Conservation (phyloP, 2,329 filamentous ascomycete genomes). For the Diplocarpon mali region DNA sequence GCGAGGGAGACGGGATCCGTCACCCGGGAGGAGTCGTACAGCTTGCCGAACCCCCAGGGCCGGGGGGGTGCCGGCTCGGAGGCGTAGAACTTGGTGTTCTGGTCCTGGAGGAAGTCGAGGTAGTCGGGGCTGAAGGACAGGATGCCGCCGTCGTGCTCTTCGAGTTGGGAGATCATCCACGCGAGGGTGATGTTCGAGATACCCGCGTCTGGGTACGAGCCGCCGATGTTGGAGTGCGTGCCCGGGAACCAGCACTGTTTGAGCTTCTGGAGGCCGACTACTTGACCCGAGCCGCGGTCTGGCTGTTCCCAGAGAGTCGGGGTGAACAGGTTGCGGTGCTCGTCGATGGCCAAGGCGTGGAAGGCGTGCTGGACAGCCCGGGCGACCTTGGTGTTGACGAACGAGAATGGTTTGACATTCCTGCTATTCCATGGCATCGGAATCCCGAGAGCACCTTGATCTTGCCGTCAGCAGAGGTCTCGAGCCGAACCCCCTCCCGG, state of each 20-base stretch:
- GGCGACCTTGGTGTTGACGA: conserved; percentile 33
- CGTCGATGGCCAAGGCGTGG: conserved; percentile 38
- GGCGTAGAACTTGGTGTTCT: conserved; percentile 15
- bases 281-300: neutral
- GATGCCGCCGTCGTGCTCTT: conserved; percentile 21
- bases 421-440: conserved; percentile 14
- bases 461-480: neutral
- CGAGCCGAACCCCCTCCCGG: neutral
- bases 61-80: conserved; percentile 9
- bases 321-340: conserved; percentile 31
- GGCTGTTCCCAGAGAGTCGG: conserved; percentile 30
- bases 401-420: conserved; percentile 27
- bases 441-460: conserved; percentile 17
- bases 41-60: conserved; percentile 25
- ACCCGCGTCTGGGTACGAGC: conserved; percentile 34
- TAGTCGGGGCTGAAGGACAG: conserved; percentile 28
- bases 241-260: conserved; percentile 37
- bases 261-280: conserved; percentile 23
- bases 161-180: conserved; percentile 37
- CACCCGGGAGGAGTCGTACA: conserved; percentile 23
- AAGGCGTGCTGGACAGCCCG: conserved; percentile 36
- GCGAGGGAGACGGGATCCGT: conserved; percentile 6
- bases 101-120: conserved; percentile 20
- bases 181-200: conserved; percentile 35
- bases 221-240: conserved; percentile 37